Evolutionary conservation across 2,329 filamentous ascomycete species (phyloP), one percentile per base, ranked within the genome.

Genomic region (Bisporella sp.): DNA sequence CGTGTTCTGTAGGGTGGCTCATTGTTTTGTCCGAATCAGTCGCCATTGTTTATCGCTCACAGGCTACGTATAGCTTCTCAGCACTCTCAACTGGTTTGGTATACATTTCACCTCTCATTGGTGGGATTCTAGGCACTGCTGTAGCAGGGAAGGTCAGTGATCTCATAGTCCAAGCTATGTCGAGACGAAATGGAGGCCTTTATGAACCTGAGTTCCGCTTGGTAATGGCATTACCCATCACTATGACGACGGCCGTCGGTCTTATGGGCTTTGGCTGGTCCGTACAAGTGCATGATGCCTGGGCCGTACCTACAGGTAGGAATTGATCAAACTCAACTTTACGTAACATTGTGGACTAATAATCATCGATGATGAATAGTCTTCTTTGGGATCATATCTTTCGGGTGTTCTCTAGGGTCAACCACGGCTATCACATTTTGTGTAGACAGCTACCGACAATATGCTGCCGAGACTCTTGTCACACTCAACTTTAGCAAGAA

Each of bases 221-320:
- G 0, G 78, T 95, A 41, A 96, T 97, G 92, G 88, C 82, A 0
- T 69, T 85, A 3, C 92, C 91, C 0, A 84, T 96, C 32, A 74
- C 85, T 1, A 62, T 96, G 48, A 82, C 82, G 4, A 96, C 91
- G 0, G 81, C 84, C 1, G 81, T 92, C 32, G 93, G 93, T 0
- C 77, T 97, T 12, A 95, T 96, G 83, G 92, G 90, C 2, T 97
- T 93, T 62, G 92, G 92, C n/a, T 97, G 92, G 93, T 90, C 86
- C 7, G 89, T 86, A 0, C 68, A 89, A 55, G 77, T 84, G 50
- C 74, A 75, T 29, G 82, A 96, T 61, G 74, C 77, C 28, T 97
- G 88, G 87, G 95, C 96, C 47, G 88, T 96, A 0, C 93, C 93
- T 0, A 96, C 92, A 37, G 35, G 35, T 37, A 37, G 4, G 35